Evolutionary conservation across 352 stramenopile species (phyloP).

Genomic region (Phytophthora vignae): DNA sequence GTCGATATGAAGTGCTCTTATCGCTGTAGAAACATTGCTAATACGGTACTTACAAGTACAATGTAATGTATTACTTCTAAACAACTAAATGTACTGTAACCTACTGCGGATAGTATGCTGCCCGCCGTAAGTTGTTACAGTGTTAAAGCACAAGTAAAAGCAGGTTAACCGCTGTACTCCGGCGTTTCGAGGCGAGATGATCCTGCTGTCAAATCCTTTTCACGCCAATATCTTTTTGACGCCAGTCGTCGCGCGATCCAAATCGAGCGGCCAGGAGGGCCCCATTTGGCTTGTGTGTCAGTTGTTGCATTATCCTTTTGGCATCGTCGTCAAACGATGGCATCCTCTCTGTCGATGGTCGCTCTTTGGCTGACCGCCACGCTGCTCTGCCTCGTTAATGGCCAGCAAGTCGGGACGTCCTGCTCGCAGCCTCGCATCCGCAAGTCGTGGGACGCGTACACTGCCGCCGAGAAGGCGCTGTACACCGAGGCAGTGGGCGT

Average conservation of each 20-base stretch:
- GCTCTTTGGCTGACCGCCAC: constrained; percentile 13
- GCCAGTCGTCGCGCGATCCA: constrained; percentile 1
- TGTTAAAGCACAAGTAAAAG: too few relatives aligned
- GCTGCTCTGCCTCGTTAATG: constrained; percentile 8
- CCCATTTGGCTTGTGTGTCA: not conserved
- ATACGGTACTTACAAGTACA: too few relatives aligned
- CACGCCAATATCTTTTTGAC: not conserved
- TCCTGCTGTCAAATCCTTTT: not conserved
- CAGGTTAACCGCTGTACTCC: too few relatives aligned
- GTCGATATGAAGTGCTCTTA: too few relatives aligned
- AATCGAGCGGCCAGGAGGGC: not conserved
- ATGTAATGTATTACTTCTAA: too few relatives aligned
- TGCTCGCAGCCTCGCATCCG: constrained; percentile 48
- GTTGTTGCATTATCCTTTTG: not conserved
- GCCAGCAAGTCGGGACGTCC: constrained; percentile 28
- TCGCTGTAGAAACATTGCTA: too few relatives aligned
- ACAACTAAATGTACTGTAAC: too few relatives aligned
- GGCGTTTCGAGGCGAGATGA: not conserved
- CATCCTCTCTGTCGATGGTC: not conserved
- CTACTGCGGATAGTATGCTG: too few relatives aligned
- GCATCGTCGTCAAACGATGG: not conserved
- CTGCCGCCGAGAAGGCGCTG: constrained; percentile 39
- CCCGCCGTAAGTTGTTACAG: too few relatives aligned
- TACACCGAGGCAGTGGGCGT: constrained; percentile 45
- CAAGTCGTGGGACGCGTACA: constrained; percentile 55